These are phyloP conservation scores for Nemania bipapillata DNA, from an alignment of 2,329 filamentous ascomycete genomes.

Conservation along the genomic window DNA sequence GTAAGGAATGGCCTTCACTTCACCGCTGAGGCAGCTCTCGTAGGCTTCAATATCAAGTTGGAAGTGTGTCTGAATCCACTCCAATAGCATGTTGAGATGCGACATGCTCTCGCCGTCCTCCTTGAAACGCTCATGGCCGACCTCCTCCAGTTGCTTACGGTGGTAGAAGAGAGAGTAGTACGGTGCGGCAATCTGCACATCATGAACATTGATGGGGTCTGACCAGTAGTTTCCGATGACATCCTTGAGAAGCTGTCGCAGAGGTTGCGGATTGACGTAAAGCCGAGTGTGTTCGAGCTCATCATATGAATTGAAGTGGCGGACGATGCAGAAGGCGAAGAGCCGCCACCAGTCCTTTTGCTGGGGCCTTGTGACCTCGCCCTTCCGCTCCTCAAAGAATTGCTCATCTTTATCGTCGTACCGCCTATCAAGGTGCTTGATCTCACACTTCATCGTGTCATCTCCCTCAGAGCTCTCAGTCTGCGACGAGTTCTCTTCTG, in stretches of 20 bases:
- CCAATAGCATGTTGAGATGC: conserved; percentile 47
- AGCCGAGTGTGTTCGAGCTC: conserved; percentile 41
- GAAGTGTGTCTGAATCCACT: conserved; percentile 51
- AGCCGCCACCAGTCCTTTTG: conserved; percentile 49
- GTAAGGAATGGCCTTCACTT: conserved; percentile 45
- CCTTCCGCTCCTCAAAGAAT: conserved; percentile 47
- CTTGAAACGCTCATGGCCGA: conserved; percentile 47
- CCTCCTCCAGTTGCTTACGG: conserved; percentile 42
- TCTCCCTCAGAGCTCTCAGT: background rate
- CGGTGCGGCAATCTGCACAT: conserved; percentile 42
- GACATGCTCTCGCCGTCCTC: conserved; percentile 44
- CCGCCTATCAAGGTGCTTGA: conserved; percentile 46
- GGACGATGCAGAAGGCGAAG: conserved; percentile 50
- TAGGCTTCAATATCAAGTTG: conserved; percentile 46
- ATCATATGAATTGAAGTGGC: conserved; percentile 32
- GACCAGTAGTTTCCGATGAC: conserved; percentile 46
- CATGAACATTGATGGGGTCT: conserved; percentile 42
- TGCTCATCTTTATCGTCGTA: conserved; percentile 46
- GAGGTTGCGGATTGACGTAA: conserved; percentile 48
- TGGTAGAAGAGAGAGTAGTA: conserved; percentile 49
- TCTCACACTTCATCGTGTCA: conserved; percentile 48
- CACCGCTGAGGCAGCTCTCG: conserved; percentile 43
- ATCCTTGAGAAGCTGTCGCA: conserved; percentile 47
- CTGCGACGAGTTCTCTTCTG: conserved; percentile 8
- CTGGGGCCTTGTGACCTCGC: conserved; percentile 41